Base-by-base conservation (phyloP, 176 grass and related monocot species). In the Oropetium thomaeum region DNA sequence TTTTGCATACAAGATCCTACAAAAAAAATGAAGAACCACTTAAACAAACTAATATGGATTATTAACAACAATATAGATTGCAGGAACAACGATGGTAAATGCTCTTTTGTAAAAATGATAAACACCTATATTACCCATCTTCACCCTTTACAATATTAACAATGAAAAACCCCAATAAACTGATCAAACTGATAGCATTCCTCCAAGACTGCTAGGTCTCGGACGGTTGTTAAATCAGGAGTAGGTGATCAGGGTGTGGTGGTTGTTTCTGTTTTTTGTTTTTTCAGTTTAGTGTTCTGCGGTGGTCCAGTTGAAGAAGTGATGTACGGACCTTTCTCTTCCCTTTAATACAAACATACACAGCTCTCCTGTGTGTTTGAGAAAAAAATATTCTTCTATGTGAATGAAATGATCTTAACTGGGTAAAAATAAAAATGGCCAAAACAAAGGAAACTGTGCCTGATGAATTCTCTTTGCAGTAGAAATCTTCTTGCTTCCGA, bases 1-100 rank as follows among this genome's bases (percentile, higher is more conserved):
- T 99, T 92, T 95, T 99, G 78, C 96, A 92, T 62, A 99, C 96
- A 66, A 99, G 81, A 83, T 99, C 96, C 96, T 99, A 80, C 67
- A 81, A 62, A 30, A 30, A 42, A 23, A 81, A 62, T 17, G 13
- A 78, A 91, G 12, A 70, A 69, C 5, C 7, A 4, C 52, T 76
- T 75, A 77, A 79, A 51, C 49, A 30, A 70, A 73, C 44, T 79
- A 37, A 69, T 65, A 69, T 68, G 16, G 27, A 63, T 29, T 55
- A 53, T 37, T 10, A 62, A 55, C 64, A 41, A 48, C 2, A 80
- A 65, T 47, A 45, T 79, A 79, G 35, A 62, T 39, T 80, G 63
- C 31, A 79, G 62, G 14, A 67, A 20, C 87, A 76, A 70, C 69
- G 28, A 89, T 35, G 37, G 37, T 65, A 39, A 54, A 42, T 27